Evolutionary conservation across 2,329 filamentous ascomycete species (phyloP).

Genomic region (Dactylellina drechsleri): DNA sequence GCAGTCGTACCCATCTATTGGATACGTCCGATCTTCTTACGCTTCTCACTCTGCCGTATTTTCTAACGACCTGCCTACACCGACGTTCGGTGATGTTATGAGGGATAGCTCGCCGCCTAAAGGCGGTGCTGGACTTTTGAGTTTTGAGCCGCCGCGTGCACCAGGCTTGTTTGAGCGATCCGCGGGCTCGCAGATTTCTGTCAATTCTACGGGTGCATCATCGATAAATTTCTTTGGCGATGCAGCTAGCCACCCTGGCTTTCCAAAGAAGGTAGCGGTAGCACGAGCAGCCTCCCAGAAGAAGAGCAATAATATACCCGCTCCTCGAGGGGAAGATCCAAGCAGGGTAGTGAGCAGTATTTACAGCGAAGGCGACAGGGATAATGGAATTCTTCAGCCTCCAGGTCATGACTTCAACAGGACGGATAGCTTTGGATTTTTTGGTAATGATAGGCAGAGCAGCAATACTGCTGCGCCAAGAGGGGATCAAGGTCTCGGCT

Average conservation of each 20-base stretch:
- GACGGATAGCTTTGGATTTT: conserved; percentile 53
- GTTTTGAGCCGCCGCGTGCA: conserved; percentile 50
- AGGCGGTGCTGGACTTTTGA: conserved; percentile 34
- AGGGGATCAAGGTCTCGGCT: conserved; percentile 50
- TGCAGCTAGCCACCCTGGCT: conserved; percentile 49
- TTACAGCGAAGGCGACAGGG: conserved; percentile 33
- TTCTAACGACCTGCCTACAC: conserved; percentile 42
- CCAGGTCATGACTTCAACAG: conserved; percentile 22
- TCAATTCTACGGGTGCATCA: conserved; percentile 46
- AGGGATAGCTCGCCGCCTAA: conserved; percentile 45
- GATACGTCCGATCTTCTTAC: conserved; percentile 51
- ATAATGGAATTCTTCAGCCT: conserved; percentile 32
- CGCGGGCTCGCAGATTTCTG: conserved; percentile 48
- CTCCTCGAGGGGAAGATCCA: neutral
- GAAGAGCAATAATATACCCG: neutral
- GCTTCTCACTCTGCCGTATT: conserved; percentile 50
- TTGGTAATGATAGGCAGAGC: conserved; percentile 46
- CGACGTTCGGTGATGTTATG: conserved; percentile 53
- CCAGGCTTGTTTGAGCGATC: conserved; percentile 47
- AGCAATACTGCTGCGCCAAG: conserved; percentile 32
- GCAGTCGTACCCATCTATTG: conserved; percentile 52
- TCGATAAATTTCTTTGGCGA: conserved; percentile 55
- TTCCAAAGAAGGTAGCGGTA: conserved; percentile 50
- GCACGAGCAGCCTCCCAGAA: conserved; percentile 11
- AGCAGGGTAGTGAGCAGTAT: conserved; percentile 39